Evolutionary conservation across 2,329 filamentous ascomycete species (phyloP).

Genomic region (Penicillium expansum): DNA sequence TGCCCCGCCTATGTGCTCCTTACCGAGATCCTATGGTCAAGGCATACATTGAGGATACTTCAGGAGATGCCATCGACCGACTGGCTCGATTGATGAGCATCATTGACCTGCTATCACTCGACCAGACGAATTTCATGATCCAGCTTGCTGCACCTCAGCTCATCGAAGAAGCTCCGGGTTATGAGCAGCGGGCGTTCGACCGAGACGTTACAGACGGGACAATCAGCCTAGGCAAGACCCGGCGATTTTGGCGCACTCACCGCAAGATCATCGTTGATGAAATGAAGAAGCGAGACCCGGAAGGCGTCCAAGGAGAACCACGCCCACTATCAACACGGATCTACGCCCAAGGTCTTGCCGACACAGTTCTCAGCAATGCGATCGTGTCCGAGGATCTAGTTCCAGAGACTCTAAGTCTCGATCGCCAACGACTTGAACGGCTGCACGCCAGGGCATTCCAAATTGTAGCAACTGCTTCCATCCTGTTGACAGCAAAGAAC

Average conservation of each 20-base stretch:
- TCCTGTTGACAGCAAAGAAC: slow-evolving; percentile 64
- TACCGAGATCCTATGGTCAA: slow-evolving; percentile 61
- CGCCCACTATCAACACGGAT: slow-evolving; percentile 42
- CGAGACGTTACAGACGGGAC: slow-evolving; percentile 53
- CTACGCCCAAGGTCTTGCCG: slow-evolving; percentile 60
- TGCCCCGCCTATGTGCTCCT: slow-evolving; percentile 64
- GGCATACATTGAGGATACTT: slow-evolving; percentile 51
- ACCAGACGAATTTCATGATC: slow-evolving; percentile 65
- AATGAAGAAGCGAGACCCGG: slow-evolving; percentile 48
- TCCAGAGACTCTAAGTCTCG: slow-evolving; percentile 61
- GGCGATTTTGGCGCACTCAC: slow-evolving; percentile 53
- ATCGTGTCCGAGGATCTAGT: slow-evolving; percentile 51
- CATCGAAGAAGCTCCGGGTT: slow-evolving; percentile 59
- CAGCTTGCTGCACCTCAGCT: slow-evolving; percentile 59
- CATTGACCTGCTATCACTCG: slow-evolving; percentile 61
- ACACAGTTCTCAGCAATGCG: slow-evolving; percentile 56
- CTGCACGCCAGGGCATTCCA: slow-evolving; percentile 56
- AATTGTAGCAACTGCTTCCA: slow-evolving; percentile 60
- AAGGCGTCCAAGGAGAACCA: slow-evolving; percentile 36
- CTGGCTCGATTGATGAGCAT: slow-evolving; percentile 61
- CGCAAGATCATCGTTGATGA: slow-evolving; percentile 47
- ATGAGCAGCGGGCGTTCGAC: slow-evolving; percentile 60
- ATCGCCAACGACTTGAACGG: slow-evolving; percentile 52
- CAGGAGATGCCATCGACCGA: slow-evolving; percentile 60
- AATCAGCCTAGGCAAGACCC: slow-evolving; percentile 53